A percentile compares a stretch with the other conserved stretches of the same genome.
Evolutionary conservation across 345 rosid genomes (phyloP).

Genomic region (Trapa incisa): DNA sequence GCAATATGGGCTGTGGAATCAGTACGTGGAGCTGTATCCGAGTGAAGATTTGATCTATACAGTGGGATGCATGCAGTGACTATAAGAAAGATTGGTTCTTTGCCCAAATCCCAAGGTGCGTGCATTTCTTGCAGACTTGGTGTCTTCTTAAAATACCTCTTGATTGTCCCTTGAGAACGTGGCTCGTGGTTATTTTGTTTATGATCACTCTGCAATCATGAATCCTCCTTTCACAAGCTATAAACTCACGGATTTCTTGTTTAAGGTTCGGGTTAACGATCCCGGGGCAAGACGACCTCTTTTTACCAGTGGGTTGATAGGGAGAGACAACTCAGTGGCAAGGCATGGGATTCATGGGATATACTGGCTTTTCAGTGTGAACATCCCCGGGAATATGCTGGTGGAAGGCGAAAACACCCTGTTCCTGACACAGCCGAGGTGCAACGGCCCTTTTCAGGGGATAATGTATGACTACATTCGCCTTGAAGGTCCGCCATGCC

Average conservation of each 20-base stretch:
- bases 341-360: conserved; percentile 86
- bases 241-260: not conserved
- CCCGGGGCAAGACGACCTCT: conserved; percentile 41
- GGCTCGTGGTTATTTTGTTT: not conserved
- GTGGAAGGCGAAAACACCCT: conserved; percentile 61
- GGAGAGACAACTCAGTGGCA: conserved; percentile 84
- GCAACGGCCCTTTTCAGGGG: conserved; percentile 55
- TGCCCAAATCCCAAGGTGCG: conserved; percentile 65
- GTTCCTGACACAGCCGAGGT: conserved; percentile 62
- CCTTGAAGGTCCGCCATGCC: conserved; percentile 44
- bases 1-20: conserved; percentile 92
- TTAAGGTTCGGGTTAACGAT: conserved; percentile 63
- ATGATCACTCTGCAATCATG: not conserved
- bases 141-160: not conserved
- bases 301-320: conserved; percentile 71
- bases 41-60: conserved; percentile 65
- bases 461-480: conserved; percentile 87
- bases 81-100: conserved; percentile 80
- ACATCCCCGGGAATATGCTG: conserved; percentile 40
- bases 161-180: not conserved
- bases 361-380: conserved; percentile 47
- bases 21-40: conserved; percentile 76
- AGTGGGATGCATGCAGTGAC: conserved; percentile 57
- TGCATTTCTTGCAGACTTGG: conserved; percentile 3
- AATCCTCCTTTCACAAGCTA: not conserved